Percentiles rank a stretch among this genome's conserved stretches.
These are phyloP conservation scores for Sugiyamaella lignohabitans DNA, from an alignment of 805 yeast genomes.

Conservation along the genomic window DNA sequence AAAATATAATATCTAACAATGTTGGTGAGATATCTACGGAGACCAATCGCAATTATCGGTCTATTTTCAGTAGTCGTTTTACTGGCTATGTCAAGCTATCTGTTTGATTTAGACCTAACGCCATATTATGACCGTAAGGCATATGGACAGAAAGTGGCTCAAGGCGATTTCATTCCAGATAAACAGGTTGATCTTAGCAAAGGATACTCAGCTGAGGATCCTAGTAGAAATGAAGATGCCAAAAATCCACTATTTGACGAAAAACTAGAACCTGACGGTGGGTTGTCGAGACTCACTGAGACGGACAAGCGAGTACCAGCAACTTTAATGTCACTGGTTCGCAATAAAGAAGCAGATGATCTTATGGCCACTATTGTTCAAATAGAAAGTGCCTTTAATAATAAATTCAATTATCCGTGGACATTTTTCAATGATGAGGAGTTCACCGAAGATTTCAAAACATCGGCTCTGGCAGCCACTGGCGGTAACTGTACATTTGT, in stretches of 20 bases:
- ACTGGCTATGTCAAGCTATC: too few species aligned
- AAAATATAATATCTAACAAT: too few species aligned
- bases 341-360: constrained; percentile 52
- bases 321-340: constrained; percentile 64
- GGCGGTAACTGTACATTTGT: constrained; percentile 44
- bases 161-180: background rate
- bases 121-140: background rate
- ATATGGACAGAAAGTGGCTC: constrained; percentile 1
- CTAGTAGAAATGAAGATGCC: background rate
- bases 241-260: constrained; percentile 3
- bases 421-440: constrained; percentile 71
- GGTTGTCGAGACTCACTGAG: background rate
- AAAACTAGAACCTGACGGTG: constrained; percentile 4
- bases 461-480: constrained; percentile 36
- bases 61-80: too few species aligned
- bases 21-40: too few species aligned
- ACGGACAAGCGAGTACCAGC: constrained; percentile 48
- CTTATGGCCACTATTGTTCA: constrained; percentile 49
- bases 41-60: too few species aligned
- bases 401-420: constrained; percentile 72
- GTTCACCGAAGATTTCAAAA: constrained; percentile 54
- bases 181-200: constrained; percentile 2
- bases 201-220: constrained; percentile 1
- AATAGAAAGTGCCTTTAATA: constrained; percentile 61
- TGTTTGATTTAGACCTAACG: too few species aligned